Evolutionary conservation across 306 rosid species (phyloP), one percentile per base, ranked within the genome.

Genomic region (Citrullus colocynthis): DNA sequence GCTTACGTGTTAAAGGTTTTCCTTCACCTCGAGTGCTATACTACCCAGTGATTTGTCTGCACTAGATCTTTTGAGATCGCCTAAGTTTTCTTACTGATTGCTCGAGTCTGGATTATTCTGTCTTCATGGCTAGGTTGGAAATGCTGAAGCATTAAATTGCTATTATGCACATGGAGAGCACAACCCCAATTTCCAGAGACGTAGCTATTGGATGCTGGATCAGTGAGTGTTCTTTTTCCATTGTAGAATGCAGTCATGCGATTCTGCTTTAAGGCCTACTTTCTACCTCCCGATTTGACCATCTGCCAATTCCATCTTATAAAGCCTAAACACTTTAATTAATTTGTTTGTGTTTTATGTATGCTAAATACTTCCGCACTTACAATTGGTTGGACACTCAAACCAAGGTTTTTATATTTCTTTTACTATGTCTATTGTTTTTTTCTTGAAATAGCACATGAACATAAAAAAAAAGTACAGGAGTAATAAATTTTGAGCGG

Each of bases 81-180:
- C 80, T 69, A 42, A 73, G 48, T 80, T 81, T n/a, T 42, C n/a
- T 51, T 34, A 70, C 14, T 75, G 42, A 54, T 81, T 75, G 82
- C 66, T 56, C 72, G 36, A 73, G 74, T 86, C 74, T 65, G 80
- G 79, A 52, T 67, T 80, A 74, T 74, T 30, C 71, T 67, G 55
- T 80, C 41, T 85, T 76, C 81, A 28, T 83, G 84, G 66, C 78
- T 82, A 96, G 99, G 97, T 96, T 70, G 99, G 98, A 80, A 91
- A 89, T 84, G 91, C 81, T 37, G 98, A 96, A 86, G 83, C 90
- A 18, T 82, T 96, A 78, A 96, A 96, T 77, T 96, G 99, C 85
- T 96, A 96, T 78, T 96, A 96, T 79, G 99, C 97, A 71, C 99
- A 96, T 81, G 99, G 98, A 83, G 99, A 93, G 85, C 86, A 89